Percentiles rank a stretch among this genome's conserved stretches.
Conservation (phyloP, 2,329 filamentous ascomycete genomes). For the Chalaropsis thielavioides region DNA sequence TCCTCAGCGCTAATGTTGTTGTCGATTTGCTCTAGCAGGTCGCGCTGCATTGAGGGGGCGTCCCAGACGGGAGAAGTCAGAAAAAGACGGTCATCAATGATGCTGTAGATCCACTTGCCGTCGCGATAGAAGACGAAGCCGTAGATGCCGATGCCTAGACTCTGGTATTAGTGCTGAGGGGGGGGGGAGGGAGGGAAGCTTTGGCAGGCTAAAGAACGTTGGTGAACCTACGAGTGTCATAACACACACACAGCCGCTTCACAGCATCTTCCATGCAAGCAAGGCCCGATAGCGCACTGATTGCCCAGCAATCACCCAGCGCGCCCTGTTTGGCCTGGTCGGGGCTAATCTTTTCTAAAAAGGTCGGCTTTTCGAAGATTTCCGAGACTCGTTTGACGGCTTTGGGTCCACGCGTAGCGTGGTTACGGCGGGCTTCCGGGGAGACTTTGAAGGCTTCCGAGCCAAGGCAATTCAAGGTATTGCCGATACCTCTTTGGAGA, state of each 20-base stretch:
- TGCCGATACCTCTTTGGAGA: conserved; percentile 48
- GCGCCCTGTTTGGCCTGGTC: conserved; percentile 65
- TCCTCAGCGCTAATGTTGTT: conserved; percentile 53
- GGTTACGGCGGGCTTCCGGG: conserved; percentile 21
- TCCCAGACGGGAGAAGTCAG: conserved; percentile 72
- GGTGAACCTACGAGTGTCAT: conserved; percentile 41
- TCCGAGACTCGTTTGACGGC: conserved; percentile 63
- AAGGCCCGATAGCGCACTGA: conserved; percentile 63
- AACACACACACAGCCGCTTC: conserved; percentile 58
- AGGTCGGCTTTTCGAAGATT: conserved; percentile 60
- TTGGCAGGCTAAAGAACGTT: neutral
- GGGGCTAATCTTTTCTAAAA: conserved; percentile 49
- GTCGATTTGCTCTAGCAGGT: conserved; percentile 61
- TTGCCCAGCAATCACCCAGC: conserved; percentile 71
- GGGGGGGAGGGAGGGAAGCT: neutral
- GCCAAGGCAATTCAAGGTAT: conserved; percentile 40
- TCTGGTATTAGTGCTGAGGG: neutral
- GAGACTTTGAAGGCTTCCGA: conserved; percentile 37
- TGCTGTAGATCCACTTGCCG: conserved; percentile 82
- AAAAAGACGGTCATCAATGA: conserved; percentile 83
- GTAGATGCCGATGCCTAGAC: conserved; percentile 56
- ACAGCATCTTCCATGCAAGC: conserved; percentile 59
- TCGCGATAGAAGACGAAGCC: conserved; percentile 82
- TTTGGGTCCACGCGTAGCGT: conserved; percentile 45
- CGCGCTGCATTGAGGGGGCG: conserved; percentile 58